These are phyloP conservation scores for Penicillium psychrosexuale DNA, from an alignment of 2,329 filamentous ascomycete genomes.

Conservation along the genomic window DNA sequence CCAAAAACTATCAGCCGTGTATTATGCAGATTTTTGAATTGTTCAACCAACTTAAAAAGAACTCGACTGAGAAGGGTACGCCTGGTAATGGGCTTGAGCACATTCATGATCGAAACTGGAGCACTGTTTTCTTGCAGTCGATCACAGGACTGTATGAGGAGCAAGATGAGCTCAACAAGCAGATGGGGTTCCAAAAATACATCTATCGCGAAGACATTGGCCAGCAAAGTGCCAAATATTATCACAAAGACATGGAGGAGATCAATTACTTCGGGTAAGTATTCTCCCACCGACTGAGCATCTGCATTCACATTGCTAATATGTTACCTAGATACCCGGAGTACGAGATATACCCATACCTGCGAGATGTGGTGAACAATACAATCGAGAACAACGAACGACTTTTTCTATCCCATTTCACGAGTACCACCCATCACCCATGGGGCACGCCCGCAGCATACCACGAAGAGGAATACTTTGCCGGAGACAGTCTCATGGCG, in stretches of 20 bases:
- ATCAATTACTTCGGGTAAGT: conserved; percentile 46
- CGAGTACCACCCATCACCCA: conserved; percentile 42
- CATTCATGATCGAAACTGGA: conserved; percentile 30
- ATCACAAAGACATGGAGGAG: conserved; percentile 27
- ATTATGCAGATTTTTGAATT: conserved; percentile 32
- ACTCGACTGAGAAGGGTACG: neutral
- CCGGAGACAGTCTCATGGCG: conserved; percentile 13
- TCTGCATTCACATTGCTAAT: neutral
- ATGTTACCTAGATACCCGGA: conserved; percentile 20
- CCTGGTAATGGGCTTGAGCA: neutral
- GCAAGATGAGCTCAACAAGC: conserved; percentile 26
- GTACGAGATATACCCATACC: conserved; percentile 11
- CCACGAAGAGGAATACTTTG: conserved; percentile 27
- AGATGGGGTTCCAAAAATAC: conserved; percentile 37
- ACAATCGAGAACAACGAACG: conserved; percentile 24
- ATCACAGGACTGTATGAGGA: conserved; percentile 32
- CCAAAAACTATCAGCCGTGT: conserved; percentile 33
- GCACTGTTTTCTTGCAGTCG: conserved; percentile 31
- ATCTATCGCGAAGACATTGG: conserved; percentile 32
- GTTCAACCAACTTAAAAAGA: conserved; percentile 28
- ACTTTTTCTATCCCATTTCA: conserved; percentile 34
- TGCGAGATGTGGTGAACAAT: conserved; percentile 33
- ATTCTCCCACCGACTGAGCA: neutral
- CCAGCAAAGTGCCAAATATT: conserved; percentile 32
- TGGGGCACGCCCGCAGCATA: conserved; percentile 38